Evolutionary conservation across 2,329 filamentous ascomycete genomes (phyloP).

Genomic region (Colletotrichum lupini): DNA sequence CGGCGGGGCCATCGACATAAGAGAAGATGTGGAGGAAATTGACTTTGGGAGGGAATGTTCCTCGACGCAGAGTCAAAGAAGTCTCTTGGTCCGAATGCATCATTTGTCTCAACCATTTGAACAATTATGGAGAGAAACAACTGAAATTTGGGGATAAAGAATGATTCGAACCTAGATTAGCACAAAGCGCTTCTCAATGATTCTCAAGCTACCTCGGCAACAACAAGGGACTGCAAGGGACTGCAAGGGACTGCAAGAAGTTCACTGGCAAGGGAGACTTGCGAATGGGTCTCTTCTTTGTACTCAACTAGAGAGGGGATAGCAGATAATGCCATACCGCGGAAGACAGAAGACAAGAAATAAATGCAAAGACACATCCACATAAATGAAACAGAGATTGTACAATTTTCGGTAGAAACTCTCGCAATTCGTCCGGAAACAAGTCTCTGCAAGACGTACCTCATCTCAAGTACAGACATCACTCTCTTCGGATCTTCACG

Average conservation of each 20-base stretch:
- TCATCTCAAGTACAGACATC: not conserved
- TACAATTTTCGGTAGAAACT: not conserved
- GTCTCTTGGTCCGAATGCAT: not conserved
- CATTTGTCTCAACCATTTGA: not conserved
- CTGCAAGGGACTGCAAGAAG: no score
- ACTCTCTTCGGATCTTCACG: not conserved
- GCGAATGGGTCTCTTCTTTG: not conserved
- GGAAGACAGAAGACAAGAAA: not conserved
- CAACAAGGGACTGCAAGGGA: no score
- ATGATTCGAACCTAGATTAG: not conserved
- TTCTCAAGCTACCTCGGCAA: not conserved
- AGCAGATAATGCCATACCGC: not conserved
- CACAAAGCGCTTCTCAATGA: not conserved
- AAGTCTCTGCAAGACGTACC: not conserved
- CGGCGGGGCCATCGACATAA: accelerated
- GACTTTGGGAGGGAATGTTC: accelerated
- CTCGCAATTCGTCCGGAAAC: not conserved
- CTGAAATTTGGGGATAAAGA: no score
- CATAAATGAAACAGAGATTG: not conserved
- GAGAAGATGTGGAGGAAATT: not conserved
- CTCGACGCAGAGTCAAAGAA: not conserved
- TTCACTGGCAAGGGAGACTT: not conserved
- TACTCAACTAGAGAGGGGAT: not conserved
- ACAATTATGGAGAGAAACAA: not conserved
- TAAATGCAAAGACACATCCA: not conserved